Base-by-base conservation (phyloP, 1,139 yeast species). In the Spencermartinsiella ligniputridi region DNA sequence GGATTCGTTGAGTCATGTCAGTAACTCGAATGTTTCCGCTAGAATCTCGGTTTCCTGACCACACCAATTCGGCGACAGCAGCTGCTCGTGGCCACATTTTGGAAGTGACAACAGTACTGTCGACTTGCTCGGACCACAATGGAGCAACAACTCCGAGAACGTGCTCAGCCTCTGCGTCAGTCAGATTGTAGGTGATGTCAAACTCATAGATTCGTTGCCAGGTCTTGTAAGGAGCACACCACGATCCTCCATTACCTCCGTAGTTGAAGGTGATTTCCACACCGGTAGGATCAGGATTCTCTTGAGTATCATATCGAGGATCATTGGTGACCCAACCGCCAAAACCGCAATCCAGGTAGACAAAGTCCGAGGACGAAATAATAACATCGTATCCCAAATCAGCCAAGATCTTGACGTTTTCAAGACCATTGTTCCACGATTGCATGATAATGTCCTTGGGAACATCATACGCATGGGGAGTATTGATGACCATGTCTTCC, bases 191-290 rank as follows among this genome's bases (percentile, higher is more conserved):
- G 17, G 66, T 57, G 45, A 72, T 61, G 50, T 73, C 75, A 46
- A 60, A 71, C 43, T 60, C 60, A 52, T 72, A 72, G 34, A 74
- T 71, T 44, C 74, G 60, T 53, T 73, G 78, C 76, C 75, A 72
- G 9, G 75, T 69, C 52, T 72, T 73, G 60, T 73, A 73, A 1
- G 77, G 76, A 30, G 66, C 72, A 57, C 79, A 74, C 75, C 76
- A 74, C n/a, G 73, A 66, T 3, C 76, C 76, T 11, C 71, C 75
- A 36, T 42, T 44, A 5, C 63, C 64, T 13, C 66, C 66, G 20
- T 53, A 52, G 53, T 70, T 69, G 54, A 67, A 68, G 2, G 51
- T 63, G 46, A 64, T 63, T 3, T 54, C 51, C 3, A 33, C 48
- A 12, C 43, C 45, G 33, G 48, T 40, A 2, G 52, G 53, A 40